Evolutionary conservation across 805 yeast species (phyloP).

Genomic region (Saccharomycopsis javanensis): DNA sequence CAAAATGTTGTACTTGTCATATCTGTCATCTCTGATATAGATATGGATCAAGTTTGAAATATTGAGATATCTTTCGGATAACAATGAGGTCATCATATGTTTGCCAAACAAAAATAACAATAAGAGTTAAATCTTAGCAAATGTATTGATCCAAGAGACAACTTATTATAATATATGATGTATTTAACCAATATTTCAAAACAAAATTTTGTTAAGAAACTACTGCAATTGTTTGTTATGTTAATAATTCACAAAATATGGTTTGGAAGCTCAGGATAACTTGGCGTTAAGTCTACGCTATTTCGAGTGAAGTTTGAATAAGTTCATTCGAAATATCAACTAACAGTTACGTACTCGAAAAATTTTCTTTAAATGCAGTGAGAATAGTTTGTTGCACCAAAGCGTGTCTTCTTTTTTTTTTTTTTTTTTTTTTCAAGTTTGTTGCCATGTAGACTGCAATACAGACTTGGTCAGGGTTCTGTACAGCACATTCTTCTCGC

Average conservation of each 20-base stretch:
- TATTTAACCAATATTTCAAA: background rate
- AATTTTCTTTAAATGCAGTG: background rate
- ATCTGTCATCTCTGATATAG: background rate
- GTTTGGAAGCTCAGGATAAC: too few relatives aligned
- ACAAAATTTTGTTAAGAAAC: background rate
- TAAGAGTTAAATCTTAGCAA: too few relatives aligned
- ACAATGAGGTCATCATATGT: background rate
- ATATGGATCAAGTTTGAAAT: slow-evolving; percentile 2
- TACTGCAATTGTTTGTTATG: too few relatives aligned
- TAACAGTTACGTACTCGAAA: background rate
- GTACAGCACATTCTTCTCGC: too few relatives aligned
- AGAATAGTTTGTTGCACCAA: too few relatives aligned
- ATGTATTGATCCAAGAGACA: too few relatives aligned
- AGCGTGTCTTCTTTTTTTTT: background rate
- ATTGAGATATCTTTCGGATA: slow-evolving; percentile 3
- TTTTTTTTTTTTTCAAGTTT: background rate
- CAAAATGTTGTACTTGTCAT: background rate
- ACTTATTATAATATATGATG: too few relatives aligned
- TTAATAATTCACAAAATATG: too few relatives aligned
- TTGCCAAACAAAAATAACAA: background rate
- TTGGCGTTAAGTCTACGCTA: background rate
- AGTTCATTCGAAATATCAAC: background rate
- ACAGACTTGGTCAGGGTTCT: too few relatives aligned
- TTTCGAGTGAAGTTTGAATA: background rate
- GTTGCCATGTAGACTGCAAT: too few relatives aligned